Conservation (phyloP, 345 rosid genomes). For the Eucalyptus curtisii region DNA sequence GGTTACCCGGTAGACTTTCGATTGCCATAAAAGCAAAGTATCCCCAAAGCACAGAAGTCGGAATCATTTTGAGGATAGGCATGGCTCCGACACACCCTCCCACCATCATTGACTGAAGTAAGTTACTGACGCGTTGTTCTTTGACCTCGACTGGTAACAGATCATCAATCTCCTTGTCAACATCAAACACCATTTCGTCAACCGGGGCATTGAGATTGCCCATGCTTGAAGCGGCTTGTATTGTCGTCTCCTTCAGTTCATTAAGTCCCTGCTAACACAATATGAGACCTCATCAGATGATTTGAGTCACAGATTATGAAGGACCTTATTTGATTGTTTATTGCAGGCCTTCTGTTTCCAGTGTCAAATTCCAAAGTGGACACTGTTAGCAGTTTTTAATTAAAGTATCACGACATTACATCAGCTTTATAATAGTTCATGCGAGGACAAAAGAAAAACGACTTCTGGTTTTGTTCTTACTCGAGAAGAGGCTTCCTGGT, state of each 20-base stretch:
- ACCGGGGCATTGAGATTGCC: slow-evolving; percentile 59
- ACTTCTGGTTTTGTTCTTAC: neutral
- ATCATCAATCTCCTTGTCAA: slow-evolving; percentile 76
- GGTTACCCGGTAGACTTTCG: slow-evolving; percentile 80
- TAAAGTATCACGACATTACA: neutral
- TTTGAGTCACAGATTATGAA: neutral
- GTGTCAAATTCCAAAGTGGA: neutral
- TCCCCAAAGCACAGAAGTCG: slow-evolving; percentile 81
- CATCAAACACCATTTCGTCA: slow-evolving; percentile 60
- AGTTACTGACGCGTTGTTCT: slow-evolving; percentile 70
- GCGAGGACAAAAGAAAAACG: neutral
- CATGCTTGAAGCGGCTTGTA: slow-evolving; percentile 50
- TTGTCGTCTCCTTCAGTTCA: slow-evolving; percentile 66
- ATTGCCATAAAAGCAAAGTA: slow-evolving; percentile 88
- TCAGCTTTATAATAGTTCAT: neutral
- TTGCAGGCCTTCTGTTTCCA: neutral
- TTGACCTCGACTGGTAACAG: slow-evolving; percentile 75
- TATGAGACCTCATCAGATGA: neutral
- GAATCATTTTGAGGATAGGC: slow-evolving; percentile 75
- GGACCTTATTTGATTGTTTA: neutral
- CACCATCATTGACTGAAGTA: slow-evolving; percentile 69
- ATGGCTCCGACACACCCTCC: slow-evolving; percentile 77
- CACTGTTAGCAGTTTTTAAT: neutral
- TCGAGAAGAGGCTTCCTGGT: slow-evolving; percentile 40
- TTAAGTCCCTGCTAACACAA: slow-evolving; percentile 33